Base-by-base conservation (phyloP, 768 basidiomycete species). In the Sarcomyxa edulis region DNA sequence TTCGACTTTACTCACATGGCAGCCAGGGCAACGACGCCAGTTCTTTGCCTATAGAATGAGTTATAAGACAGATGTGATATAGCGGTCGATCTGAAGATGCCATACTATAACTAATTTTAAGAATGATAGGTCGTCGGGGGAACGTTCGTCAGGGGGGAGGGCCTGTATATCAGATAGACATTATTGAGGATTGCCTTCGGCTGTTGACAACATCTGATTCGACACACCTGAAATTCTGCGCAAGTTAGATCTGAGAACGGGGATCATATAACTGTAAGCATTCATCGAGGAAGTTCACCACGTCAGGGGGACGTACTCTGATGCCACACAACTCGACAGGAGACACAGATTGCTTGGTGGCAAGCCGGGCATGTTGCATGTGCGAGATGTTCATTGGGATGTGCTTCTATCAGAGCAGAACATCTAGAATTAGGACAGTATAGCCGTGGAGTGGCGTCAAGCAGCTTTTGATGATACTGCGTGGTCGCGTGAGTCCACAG, bases 401-500 rank as follows among this genome's bases (percentile, higher is more conserved):
- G 54, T 9, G 55, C 47, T 27, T 62, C 56, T 16, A 66, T 52
- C 1, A 61, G 51, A 7, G 55, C 53, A 3, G 65, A 66, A 42
- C 63, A 66, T 30, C 54, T 54, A 2, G 58, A 56, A 38, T 66
- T 63, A 3, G 65, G 65, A 38, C 65, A 66, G 34, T 64, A 66
- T 18, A 60, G 43, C 16, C 56, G 50, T 15, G 62, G 61, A 4
- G 59, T 45, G 4, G 57, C 56, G 33, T 64, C 60, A 6, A 65
- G 48, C 3, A 66, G 42, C 41, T 54, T 60, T 35, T 64, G 63
- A 29, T 59, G 52, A 42, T 65, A 50, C 65, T 66, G 19, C 12
- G 40, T 19, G 11, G 7, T 5, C 7, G 21, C 20, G 22, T 35
- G 32, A 35, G 27, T 23, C 15, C 28, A 30, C 2, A 14, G 9